Evolutionary conservation across 2,329 filamentous ascomycete genomes (phyloP), one percentile per base, ranked within the genome.

Genomic region (Mariannaea sp.): DNA sequence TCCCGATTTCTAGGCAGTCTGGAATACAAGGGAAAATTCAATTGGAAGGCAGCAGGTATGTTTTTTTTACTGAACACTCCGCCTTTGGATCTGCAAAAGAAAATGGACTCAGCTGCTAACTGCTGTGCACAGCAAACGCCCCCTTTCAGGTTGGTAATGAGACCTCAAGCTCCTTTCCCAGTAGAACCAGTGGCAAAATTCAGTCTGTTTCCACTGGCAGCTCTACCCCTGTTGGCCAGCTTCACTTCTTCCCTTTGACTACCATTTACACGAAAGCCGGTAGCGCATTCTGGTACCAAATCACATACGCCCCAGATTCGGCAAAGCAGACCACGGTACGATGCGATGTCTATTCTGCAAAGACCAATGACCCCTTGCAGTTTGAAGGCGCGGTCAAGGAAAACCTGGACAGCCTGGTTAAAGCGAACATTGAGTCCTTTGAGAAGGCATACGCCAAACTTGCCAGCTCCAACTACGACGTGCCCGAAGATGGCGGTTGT

Each of bases 281-380:
- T 7, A 53, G 45, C n/a, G 44, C 41, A 10, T 40, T 53, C 16
- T 58, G 56, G 56, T 58, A 50, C 24, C 56, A 58, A 13, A 17
- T 56, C 6, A 53, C 49, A n/a, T 49, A 36, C 14, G 42, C 26
- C 16, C 56, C 56, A 26, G 49, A 53, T 33, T 49, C 56, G 7
- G 39, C 27, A 7, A 20, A 53, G 9, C 40, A 53, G 14, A 56
- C 56, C 4, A 45, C 44, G 10, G 19, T 58, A 19, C 40, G 53
- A 4, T 58, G 53, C 8, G 56, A 58, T 13, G 53, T 58, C 17
- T 58, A 58, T 16, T 49, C 42, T 7, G 4, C n/a, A 6, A 43
- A 27, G n/a, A 12, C 20, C 13, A 13, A 3, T 2, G 7, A n/a
- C 16, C 9, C 24, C 27, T 16, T 13, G 2, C 2, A 5, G 2